Evolutionary conservation across 192 early-diverging fungal genomes (phyloP), one percentile per base, ranked within the genome.

Genomic region (Lunasporangiospora selenospora): DNA sequence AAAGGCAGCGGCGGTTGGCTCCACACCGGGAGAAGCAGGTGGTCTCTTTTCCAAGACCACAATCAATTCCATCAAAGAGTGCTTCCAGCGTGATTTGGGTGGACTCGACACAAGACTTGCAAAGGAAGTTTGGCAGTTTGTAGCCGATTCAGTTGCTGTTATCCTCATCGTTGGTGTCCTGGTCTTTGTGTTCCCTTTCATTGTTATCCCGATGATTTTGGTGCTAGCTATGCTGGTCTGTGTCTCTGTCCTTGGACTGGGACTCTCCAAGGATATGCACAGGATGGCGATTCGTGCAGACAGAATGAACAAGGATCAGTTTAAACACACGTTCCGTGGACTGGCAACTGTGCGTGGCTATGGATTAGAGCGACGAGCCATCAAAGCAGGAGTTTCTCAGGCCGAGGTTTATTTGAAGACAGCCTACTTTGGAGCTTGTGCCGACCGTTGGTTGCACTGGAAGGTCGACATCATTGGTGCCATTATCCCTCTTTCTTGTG

Each of bases 241-340:
- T 4, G 69, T 58, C 2, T 53, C 69, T 13, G 24, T 73, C 24
- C 26, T 73, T 15, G 69, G 69, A 27, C 21, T 63, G 10, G 60
- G 61, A 24, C 55, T 73, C 4, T 73, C 69, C n/a, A 73, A 73
- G 30, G 69, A 73, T 32, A 73, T 73, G 69, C 69, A 73, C 30
- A 38, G 69, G 16, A 73, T 73, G 69, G 16, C 69, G 1, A 73
- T 73, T 47, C 59, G 69, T 4, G 69, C 69, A 4, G 69, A 73
- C 31, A 52, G 69, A 5, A 73, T 73, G 69, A 48, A 73, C 36
- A 73, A 56, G 42, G 69, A 73, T n/a, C 69, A 73, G 52, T 73
- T 73, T 55, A 58, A 31, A 43, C 69, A 73, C 23, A 73, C 61
- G 12, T 73, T 73, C 60, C 36, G 69, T 42, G 69, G 69, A n/a